phyloP scores from a whole-genome alignment of 1,139 yeast species.

The Zygosaccharomyces pseudobailii region DNA sequence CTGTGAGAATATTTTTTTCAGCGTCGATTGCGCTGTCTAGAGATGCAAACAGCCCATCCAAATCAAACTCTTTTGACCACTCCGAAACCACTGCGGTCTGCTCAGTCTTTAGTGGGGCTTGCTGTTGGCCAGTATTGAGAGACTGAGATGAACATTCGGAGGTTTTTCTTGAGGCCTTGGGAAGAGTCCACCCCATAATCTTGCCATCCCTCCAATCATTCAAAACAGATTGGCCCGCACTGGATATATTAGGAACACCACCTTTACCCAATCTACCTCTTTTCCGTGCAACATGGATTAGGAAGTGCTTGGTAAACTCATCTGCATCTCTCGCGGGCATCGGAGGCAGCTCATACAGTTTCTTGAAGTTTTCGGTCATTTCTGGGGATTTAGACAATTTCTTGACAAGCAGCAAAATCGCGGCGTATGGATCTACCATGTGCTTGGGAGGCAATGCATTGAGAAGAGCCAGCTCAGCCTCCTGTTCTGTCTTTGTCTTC shows the following conservation, averaged over 20 bases:
- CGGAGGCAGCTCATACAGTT: constrained; percentile 77
- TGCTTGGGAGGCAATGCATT: constrained; percentile 90
- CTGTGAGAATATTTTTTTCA: constrained; percentile 2
- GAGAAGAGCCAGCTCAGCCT: constrained; percentile 80
- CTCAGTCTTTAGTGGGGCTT: constrained; percentile 47
- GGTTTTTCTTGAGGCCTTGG: constrained; percentile 56
- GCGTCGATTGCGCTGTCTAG: constrained; percentile 31
- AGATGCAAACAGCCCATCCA: constrained; percentile 65
- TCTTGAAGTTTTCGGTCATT: constrained; percentile 71
- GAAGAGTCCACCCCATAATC: constrained; percentile 84
- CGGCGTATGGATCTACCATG: constrained; percentile 78
- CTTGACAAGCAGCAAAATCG: constrained; percentile 71
- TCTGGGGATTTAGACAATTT: constrained; percentile 65
- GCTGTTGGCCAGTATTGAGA: constrained; percentile 34
- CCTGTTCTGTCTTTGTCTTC: constrained; percentile 57
- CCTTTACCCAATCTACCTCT: constrained; percentile 91
- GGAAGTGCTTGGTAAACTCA: constrained; percentile 72
- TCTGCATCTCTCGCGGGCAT: constrained; percentile 57
- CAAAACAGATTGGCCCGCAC: constrained; percentile 79
- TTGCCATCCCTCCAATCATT: constrained; percentile 98
- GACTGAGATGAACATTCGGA: constrained; percentile 24
- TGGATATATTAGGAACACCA: constrained; percentile 82
- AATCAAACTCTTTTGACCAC: constrained; percentile 93
- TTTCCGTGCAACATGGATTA: constrained; percentile 88
- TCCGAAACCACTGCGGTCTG: constrained; percentile 78